These are phyloP conservation scores for Dillenia suffruticosa DNA, from an alignment of 164 flowering plant species.

Conservation along the genomic window DNA sequence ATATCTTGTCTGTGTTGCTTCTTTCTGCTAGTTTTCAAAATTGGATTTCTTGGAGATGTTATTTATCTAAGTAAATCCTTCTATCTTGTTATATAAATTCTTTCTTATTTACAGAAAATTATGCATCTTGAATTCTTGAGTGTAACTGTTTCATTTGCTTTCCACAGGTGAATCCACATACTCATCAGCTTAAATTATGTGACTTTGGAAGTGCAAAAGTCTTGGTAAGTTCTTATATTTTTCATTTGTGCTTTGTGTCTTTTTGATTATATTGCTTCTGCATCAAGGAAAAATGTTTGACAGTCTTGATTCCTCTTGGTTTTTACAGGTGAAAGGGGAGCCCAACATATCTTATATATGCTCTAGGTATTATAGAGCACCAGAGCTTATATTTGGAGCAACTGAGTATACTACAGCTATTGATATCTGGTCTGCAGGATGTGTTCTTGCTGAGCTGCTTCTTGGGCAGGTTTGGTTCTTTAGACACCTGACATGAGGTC, in stretches of 20 bases:
- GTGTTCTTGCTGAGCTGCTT: slow-evolving; percentile 61
- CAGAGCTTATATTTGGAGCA: slow-evolving; percentile 72
- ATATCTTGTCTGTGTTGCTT: no score
- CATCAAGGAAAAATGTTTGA: not conserved
- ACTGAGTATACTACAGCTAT: slow-evolving; percentile 68
- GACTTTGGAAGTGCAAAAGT: slow-evolving; percentile 74
- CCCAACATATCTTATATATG: slow-evolving; percentile 70
- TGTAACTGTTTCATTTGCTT: no score
- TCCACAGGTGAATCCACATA: slow-evolving; percentile 57
- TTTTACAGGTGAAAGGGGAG: slow-evolving; percentile 62
- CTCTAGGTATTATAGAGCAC: slow-evolving; percentile 68
- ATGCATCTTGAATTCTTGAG: no score
- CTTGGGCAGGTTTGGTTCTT: slow-evolving; percentile 53
- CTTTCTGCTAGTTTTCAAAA: no score
- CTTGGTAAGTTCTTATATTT: slow-evolving; percentile 34
- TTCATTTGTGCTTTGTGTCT: not conserved
- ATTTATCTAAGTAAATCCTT: no score
- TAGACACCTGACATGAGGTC: not conserved
- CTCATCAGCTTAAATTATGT: slow-evolving; percentile 48
- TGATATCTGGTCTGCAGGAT: slow-evolving; percentile 71
- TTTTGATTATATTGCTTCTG: not conserved
- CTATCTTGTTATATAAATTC: not conserved
- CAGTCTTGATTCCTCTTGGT: not conserved
- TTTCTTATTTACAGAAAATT: slow-evolving; percentile 6
- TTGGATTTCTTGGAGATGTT: no score